Conservation (phyloP, 805 yeast genomes). For the Spathaspora sp. region DNA sequence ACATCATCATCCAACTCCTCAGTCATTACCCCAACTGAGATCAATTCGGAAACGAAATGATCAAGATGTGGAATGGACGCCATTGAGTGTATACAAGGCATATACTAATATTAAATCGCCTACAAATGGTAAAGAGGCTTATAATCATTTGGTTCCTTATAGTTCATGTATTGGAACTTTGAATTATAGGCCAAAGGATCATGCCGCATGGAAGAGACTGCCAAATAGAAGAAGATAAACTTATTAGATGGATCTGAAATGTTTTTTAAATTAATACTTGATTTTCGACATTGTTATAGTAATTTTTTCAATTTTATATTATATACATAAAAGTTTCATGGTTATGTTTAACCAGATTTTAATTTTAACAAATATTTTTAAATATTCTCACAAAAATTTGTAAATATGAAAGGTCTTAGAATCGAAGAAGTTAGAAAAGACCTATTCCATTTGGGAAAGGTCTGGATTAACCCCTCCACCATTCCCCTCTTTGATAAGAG, state of each 20-base stretch:
- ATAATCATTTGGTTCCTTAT: conserved; percentile 10
- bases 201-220: conserved; percentile 9
- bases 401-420: neutral
- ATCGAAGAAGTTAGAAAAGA: too few relatives aligned
- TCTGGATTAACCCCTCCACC: too few relatives aligned
- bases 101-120: conserved; percentile 26
- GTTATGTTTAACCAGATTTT: neutral
- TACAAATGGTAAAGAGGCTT: conserved; percentile 8
- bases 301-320: neutral
- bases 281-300: neutral
- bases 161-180: conserved; percentile 10
- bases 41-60: conserved; percentile 5
- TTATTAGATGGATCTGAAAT: too few relatives aligned
- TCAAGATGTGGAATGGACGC: conserved; percentile 23
- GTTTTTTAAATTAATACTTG: too few relatives aligned
- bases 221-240: conserved; percentile 8
- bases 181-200: conserved; percentile 10
- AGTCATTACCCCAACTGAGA: neutral
- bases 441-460: too few relatives aligned
- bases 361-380: too few relatives aligned
- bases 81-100: conserved; percentile 29
- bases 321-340: neutral
- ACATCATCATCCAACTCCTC: neutral
- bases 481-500: neutral
- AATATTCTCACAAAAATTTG: too few relatives aligned